These are phyloP conservation scores for Alopecurus myosuroides DNA, from an alignment of 176 grass and related monocot genomes.

Conservation along the genomic window DNA sequence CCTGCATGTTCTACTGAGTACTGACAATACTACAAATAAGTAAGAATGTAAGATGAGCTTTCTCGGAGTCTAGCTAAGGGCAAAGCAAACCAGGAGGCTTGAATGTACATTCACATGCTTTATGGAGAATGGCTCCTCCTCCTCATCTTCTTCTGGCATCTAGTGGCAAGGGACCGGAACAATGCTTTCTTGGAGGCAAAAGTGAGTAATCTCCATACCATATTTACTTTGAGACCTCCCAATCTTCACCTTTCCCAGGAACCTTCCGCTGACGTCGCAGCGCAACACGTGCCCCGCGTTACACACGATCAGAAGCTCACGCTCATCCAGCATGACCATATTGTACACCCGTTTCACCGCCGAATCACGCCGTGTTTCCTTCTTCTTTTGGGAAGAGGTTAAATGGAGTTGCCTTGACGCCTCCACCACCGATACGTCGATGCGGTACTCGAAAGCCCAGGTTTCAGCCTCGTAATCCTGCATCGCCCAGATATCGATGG, in stretches of 20 bases:
- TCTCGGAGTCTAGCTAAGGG: background rate
- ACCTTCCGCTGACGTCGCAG: background rate
- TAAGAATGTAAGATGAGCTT: background rate
- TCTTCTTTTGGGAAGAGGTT: background rate
- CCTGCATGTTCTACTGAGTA: too few species aligned
- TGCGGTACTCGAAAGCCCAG: background rate
- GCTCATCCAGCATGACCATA: background rate
- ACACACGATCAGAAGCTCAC: background rate
- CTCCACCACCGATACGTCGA: background rate
- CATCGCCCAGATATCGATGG: background rate
- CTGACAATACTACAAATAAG: too few species aligned
- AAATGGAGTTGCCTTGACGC: background rate
- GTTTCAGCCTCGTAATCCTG: background rate
- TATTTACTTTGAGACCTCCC: background rate
- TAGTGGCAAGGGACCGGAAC: background rate
- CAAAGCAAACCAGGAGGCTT: background rate
- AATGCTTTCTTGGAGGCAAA: background rate
- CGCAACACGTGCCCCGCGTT: background rate
- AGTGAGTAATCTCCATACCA: background rate
- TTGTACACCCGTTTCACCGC: background rate
- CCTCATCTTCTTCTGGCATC: background rate
- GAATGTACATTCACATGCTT: background rate
- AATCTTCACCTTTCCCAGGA: background rate
- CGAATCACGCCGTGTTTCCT: background rate
- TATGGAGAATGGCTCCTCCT: background rate